Evolutionary conservation across 2,329 filamentous ascomycete species (phyloP), one percentile per base, ranked within the genome.

Genomic region (Colletotrichum lupini): DNA sequence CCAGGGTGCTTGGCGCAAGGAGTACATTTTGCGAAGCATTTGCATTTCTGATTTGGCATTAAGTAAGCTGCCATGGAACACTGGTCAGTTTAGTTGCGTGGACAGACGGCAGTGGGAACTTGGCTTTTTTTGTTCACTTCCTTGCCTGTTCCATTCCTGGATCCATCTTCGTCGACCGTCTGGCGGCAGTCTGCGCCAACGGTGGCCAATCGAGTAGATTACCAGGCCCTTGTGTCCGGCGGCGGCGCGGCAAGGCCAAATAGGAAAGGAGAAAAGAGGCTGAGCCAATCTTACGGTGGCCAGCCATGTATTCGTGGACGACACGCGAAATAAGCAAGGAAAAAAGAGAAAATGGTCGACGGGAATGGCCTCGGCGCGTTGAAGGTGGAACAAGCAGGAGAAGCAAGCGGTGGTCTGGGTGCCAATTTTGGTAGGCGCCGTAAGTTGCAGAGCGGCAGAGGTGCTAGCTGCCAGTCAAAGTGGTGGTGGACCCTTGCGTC

Each of bases 361-460:
- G 63, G 68, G 68, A 67, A 61, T 62, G 62, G 72, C 67, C 67
- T 61, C 46, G 70, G 53, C 42, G 60, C 52, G 62, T 58, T 56
- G 56, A 62, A 37, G 55, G 67, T 60, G 55, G 57, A 62, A 64
- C 67, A 24, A 37, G 30, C 56, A 49, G 46, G 42, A 35, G 55
- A 37, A 28, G 55, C 35, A 58, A 62, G 56, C n/a, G 46, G 19
- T 64, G 61, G 46, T 26, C 32, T n/a, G 52, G 52, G 30, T 70
- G 71, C 67, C 71, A 71, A 73, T 62, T 66, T 70, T 71, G 64
- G 68, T 56, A 75, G 67, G 66, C 71, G 73, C 70, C 73, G 66
- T 70, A 68, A 56, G 42, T 61, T 70, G 32, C 71, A 64, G 67
- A 64, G 53, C 57, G 62, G 32, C 71, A 64, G 67, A 64, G 53